Base-by-base conservation (phyloP, 2,329 filamentous ascomycete species). In the Cryphonectria radicalis region DNA sequence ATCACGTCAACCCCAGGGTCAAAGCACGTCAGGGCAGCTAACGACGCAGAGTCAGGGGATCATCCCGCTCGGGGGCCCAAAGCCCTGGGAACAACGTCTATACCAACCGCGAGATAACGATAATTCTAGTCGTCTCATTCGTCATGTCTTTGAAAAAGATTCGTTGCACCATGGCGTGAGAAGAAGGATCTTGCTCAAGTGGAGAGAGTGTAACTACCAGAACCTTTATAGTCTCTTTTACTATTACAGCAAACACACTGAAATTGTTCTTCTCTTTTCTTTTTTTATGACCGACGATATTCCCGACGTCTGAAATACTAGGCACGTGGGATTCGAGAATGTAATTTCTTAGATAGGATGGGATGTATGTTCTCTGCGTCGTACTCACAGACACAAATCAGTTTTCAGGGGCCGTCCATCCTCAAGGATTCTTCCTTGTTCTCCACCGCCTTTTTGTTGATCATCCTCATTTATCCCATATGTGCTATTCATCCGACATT, bases 1-100 rank as follows among this genome's bases (percentile, higher is more conserved):
- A 69, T 60, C 67, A 69, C 67, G 62, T 50, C 67, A 69, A 63
- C 22, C 19, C 67, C n/a, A 25, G 67, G 67, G 67, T 22, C n/a
- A 8, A 14, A 69, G 67, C 67, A 69, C 67, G 67, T 64, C 59
- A 69, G 17, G 4, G 32, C 32, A 32, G 19, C 43, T 63, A 32
- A n/a, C 10, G 35, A 50, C 43, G 53, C 55, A 62, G 14, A 53
- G 46, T 17, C 28, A 66, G 46, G 46, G 46, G n/a, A 53, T 37
- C 46, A 55, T 40, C 10, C 32, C 43, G 25, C 32, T 13, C 4
- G n/a, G 35, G 35, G 19, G 19, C 60, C 60, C 60, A 63, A 8
- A 11, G 11, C 35, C 7, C 19, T 63, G 60, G 22, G 17, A n/a
- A 66, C 28, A 37, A 8, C 22, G 19, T 66, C 46, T 7, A 4